Evolutionary conservation across 257 asterid genomes (phyloP).

Genomic region (Craterostigma plantagineum): DNA sequence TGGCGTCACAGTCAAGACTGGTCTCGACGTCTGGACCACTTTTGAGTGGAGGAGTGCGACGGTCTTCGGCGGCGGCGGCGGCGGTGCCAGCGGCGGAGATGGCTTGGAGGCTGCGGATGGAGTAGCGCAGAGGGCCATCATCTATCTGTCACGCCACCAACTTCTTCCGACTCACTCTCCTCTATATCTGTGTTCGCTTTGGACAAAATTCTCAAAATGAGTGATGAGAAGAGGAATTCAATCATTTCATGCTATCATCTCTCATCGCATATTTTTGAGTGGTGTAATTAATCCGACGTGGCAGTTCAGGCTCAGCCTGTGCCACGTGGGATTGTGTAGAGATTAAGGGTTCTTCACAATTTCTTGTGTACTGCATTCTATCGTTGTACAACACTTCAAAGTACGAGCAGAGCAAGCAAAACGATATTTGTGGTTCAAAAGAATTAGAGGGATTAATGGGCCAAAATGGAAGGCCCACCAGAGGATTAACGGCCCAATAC

Average conservation of each 20-base stretch:
- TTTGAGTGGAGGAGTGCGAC: slow-evolving; percentile 13
- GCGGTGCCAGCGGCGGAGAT: slow-evolving; percentile 17
- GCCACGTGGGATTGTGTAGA: slow-evolving; percentile 20
- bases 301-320: slow-evolving; percentile 1
- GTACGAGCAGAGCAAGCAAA: too few species aligned
- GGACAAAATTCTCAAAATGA: too few species aligned
- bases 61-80: slow-evolving; percentile 16
- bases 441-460: too few species aligned
- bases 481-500: too few species aligned
- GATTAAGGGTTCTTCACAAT: slow-evolving; percentile 9
- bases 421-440: too few species aligned
- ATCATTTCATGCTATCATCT: neutral
- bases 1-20: slow-evolving; percentile 13
- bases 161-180: too few species aligned
- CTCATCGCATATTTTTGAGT: slow-evolving; percentile 11
- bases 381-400: too few species aligned
- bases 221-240: too few species aligned
- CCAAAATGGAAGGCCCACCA: too few species aligned
- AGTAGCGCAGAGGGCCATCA: slow-evolving; percentile 78
- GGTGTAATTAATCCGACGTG: slow-evolving; percentile 5
- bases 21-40: slow-evolving; percentile 8
- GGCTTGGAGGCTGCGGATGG: slow-evolving; percentile 46
- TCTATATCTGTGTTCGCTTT: too few species aligned
- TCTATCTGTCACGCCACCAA: slow-evolving; percentile 1
- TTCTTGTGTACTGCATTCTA: too few species aligned